Evolutionary conservation across 257 asterid species (phyloP), one percentile per base, ranked within the genome.

Genomic region (Fraxinus anomala): DNA sequence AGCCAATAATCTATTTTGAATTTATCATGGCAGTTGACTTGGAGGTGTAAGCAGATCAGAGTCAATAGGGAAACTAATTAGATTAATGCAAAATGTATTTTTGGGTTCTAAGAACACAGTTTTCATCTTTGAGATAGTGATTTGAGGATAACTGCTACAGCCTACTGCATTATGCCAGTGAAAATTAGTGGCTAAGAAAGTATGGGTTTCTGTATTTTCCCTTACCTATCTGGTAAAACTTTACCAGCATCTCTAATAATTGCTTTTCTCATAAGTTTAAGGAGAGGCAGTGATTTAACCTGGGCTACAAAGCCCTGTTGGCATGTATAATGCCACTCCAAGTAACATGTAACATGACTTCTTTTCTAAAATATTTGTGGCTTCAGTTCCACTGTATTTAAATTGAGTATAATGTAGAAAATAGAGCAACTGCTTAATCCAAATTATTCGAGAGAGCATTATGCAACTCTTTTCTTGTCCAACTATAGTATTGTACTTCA

Each of bases 1-100:
- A 61, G 31, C 68, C 69, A 63, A 63, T 24, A 17, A 54, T 23
- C 31, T 23, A 23, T 61, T 23, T 61, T 19, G 12, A 5, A 17
- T 51, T 63, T 14, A 23, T 30, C 3, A 2, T 12, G 31, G 73
- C 23, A 42, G 21, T 44, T 73, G 16, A 30, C 37, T 19, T 11
- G 36, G 69, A 30, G 56, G 75, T 56, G 59, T 68, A 6, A 76
- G 74, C 21, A 40, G 5, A 28, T 40, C 70, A 66, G 67, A 80
- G 4, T 73, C 68, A 51, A 66, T 19, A 44, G 19, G 68, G 63
- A 71, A 40, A 71, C 36, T 61, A 31, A 14, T 59, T 65, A 6
- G 73, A 65, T 68, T 2, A 42, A 31, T 26, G 54, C 30, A 40
- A 51, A 59, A 65, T 33, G 40, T 1, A 40, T 34, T 8, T 30